Conservation (phyloP, 140 eudicot genomes). For the Flaveria floridana region DNA sequence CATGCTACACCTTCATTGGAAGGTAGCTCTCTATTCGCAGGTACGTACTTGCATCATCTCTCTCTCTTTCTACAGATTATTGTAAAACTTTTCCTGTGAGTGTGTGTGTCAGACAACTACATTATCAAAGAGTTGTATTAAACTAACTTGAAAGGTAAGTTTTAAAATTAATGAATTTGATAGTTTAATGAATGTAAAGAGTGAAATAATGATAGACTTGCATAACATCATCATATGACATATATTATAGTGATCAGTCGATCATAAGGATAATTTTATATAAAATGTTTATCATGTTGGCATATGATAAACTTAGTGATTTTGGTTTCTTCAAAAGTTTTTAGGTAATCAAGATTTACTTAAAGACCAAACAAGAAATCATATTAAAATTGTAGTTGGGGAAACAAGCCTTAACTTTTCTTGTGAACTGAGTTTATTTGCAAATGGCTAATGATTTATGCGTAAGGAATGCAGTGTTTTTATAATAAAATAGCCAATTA, state of each 20-base stretch:
- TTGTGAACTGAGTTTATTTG: no score
- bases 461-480: no score
- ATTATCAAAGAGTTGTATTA: background rate
- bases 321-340: no score
- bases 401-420: no score
- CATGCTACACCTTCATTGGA: constrained; percentile 33
- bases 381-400: no score
- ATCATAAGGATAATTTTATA: no score
- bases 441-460: no score
- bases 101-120: background rate
- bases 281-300: no score
- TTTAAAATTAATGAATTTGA: background rate
- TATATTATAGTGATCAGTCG: background rate
- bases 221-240: background rate
- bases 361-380: no score
- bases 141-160: background rate
- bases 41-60: constrained; percentile 18
- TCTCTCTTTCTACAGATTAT: constrained; percentile 18
- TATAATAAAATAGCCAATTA: no score
- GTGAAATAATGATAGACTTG: background rate
- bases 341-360: no score
- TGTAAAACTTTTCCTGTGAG: constrained; percentile 17
- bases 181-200: background rate
- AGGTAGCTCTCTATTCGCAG: constrained; percentile 22
- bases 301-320: no score